Base-by-base conservation (phyloP, 1,284 basidiomycete species). In the Cryptococcus sp. region DNA sequence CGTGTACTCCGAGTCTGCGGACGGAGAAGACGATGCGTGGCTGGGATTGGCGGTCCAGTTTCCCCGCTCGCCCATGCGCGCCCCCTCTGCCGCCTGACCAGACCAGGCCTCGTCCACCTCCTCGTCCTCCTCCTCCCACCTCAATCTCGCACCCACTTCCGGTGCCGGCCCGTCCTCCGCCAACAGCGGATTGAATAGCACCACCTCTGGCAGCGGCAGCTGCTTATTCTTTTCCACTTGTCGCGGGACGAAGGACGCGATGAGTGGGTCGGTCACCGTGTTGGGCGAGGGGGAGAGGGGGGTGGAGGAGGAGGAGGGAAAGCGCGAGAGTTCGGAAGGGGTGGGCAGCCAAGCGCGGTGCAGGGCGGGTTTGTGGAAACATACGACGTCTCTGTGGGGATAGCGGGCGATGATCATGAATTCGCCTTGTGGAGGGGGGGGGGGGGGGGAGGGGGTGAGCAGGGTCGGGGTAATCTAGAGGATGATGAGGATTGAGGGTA, bases 341-440 rank as follows among this genome's bases (percentile, higher is more conserved):
- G 43, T 47, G 9, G 57, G 62, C 8, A 50, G 28, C 51, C 61
- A 67, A 7, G 52, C 57, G 7, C 57, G 61, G 50, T 67, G 64
- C 15, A 61, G 39, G 2, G 55, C 60, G 8, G 46, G 24, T 15
- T 53, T 24, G n/a, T 55, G 50, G 43, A 57, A 59, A 59, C 58
- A 62, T 11, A 37, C 18, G 3, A 47, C 21, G 1, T 43, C 44
- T 8, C 33, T 23, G 12, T 52, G 28, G 0, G 24, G 28, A 23
- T 55, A 53, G 9, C 44, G 54, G 5, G 42, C 46, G 23, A 65
- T 39, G 18, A 57, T 35, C 36, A 56, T 54, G 46, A 61, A 63
- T 15, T 62, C 67, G 21, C 61, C 67, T 66, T 43, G 15, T 18
- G n/a, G 16, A 53, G 36, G 38, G 36, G 35, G 49, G 37, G 36